phyloP scores from a whole-genome alignment of 179 eudicot species.

The Patellifolia procumbens region DNA sequence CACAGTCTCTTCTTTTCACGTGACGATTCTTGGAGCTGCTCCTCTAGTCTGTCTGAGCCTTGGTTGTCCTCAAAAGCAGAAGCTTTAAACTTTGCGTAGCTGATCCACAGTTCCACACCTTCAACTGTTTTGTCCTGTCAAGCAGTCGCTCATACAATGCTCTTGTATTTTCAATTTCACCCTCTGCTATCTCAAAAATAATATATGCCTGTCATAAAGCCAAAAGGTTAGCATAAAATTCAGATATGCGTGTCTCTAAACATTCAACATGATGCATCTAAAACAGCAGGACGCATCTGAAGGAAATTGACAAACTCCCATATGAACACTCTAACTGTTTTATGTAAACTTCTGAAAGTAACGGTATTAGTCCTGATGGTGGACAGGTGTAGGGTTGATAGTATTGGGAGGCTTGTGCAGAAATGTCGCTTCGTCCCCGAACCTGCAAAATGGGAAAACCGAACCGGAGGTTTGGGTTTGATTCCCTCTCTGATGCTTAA shows the following conservation, averaged over 20 bases:
- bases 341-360: no score
- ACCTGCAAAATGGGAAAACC: no score
- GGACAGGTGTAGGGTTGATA: no score
- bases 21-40: conserved; percentile 33
- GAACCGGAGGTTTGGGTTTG: no score
- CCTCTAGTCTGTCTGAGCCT: conserved; percentile 45
- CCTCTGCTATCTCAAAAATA: conserved; percentile 79
- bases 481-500: no score
- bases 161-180: conserved; percentile 72
- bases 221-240: conserved; percentile 1
- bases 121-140: conserved; percentile 82
- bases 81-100: conserved; percentile 84
- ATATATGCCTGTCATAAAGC: conserved; percentile 67
- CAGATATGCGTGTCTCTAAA: background rate
- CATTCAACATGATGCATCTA: conserved; percentile 4
- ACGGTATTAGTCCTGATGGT: no score
- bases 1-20: conserved; percentile 40
- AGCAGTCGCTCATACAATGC: conserved; percentile 82
- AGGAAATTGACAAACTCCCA: background rate
- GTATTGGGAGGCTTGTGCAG: no score
- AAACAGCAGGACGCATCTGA: background rate
- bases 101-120: conserved; percentile 93
- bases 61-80: conserved; percentile 49
- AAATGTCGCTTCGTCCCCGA: no score
- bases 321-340: background rate